Conservation (phyloP, 805 yeast genomes). For the Yarrowia hollandica region DNA sequence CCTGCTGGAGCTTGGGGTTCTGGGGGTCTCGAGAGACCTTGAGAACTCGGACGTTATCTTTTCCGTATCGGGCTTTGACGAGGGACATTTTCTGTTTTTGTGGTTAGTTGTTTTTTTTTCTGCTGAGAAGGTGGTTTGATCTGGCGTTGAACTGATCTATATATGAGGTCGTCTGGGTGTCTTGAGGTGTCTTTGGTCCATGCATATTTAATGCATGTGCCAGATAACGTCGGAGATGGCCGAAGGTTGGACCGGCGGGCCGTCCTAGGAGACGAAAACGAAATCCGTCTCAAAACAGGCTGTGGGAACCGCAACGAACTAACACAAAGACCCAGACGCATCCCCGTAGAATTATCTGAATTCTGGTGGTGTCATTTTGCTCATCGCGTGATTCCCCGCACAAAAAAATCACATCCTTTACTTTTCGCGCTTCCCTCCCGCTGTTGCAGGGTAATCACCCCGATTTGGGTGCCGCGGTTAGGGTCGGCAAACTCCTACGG, state of each 20-base stretch:
- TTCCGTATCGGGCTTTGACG: slow-evolving; percentile 73
- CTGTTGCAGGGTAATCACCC: too few species aligned
- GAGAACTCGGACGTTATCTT: slow-evolving; percentile 87
- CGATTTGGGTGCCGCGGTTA: too few species aligned
- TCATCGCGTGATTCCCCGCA: background rate
- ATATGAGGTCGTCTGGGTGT: background rate
- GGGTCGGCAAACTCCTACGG: too few species aligned
- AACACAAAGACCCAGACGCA: too few species aligned
- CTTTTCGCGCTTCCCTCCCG: too few species aligned
- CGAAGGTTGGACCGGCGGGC: slow-evolving; percentile 14
- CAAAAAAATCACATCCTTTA: too few species aligned
- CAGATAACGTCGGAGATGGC: slow-evolving; percentile 23
- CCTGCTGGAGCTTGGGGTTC: slow-evolving; percentile 73
- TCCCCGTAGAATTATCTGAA: too few species aligned
- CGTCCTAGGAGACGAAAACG: background rate
- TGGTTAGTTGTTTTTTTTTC: background rate
- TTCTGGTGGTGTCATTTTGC: background rate
- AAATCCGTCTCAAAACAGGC: too few species aligned
- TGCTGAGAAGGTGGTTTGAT: background rate
- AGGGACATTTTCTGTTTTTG: slow-evolving; percentile 14
- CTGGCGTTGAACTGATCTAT: too few species aligned
- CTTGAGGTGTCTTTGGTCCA: background rate
- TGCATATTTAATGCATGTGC: background rate
- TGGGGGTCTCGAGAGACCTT: slow-evolving; percentile 78
- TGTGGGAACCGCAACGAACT: too few species aligned